phyloP scores from a whole-genome alignment of 768 basidiomycete species.

The Boletus vermiculosoides region DNA sequence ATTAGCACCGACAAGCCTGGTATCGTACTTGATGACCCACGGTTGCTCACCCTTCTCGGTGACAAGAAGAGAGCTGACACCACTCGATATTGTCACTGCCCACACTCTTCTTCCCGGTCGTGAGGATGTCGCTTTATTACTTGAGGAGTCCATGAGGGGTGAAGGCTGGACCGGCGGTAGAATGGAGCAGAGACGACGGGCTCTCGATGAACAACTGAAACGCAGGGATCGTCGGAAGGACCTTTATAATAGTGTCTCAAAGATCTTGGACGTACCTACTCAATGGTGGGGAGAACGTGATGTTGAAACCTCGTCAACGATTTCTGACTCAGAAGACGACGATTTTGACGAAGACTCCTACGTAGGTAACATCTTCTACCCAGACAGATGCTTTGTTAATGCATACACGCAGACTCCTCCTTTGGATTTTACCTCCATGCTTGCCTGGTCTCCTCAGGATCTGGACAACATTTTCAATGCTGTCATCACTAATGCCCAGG shows the following conservation, averaged over 20 bases:
- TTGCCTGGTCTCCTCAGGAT: constrained; percentile 84
- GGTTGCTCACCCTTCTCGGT: constrained; percentile 80
- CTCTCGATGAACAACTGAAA: constrained; percentile 56
- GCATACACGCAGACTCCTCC: constrained; percentile 57
- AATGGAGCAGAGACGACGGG: constrained; percentile 66
- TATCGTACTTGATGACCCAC: constrained; percentile 90
- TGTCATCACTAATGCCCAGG: constrained; percentile 72
- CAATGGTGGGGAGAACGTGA: constrained; percentile 66
- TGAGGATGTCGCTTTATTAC: constrained; percentile 79
- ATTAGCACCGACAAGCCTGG: constrained; percentile 82
- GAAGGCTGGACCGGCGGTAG: constrained; percentile 79
- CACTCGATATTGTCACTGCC: constrained; percentile 87
- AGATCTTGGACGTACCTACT: constrained; percentile 52
- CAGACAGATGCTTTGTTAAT: constrained; percentile 6
- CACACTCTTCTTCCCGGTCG: constrained; percentile 79
- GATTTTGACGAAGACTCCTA: constrained; percentile 49
- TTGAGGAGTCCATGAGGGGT: constrained; percentile 86
- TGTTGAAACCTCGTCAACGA: constrained; percentile 42
- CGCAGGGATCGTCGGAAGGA: constrained; percentile 51
- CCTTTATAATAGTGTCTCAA: constrained; percentile 58
- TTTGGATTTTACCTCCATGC: constrained; percentile 80
- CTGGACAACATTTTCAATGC: constrained; percentile 79
- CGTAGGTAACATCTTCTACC: constrained; percentile 33
- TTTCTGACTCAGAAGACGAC: constrained; percentile 49
- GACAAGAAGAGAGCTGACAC: constrained; percentile 77